Conservation (phyloP, 257 asterid genomes). For the Thymus mandschuricus region DNA sequence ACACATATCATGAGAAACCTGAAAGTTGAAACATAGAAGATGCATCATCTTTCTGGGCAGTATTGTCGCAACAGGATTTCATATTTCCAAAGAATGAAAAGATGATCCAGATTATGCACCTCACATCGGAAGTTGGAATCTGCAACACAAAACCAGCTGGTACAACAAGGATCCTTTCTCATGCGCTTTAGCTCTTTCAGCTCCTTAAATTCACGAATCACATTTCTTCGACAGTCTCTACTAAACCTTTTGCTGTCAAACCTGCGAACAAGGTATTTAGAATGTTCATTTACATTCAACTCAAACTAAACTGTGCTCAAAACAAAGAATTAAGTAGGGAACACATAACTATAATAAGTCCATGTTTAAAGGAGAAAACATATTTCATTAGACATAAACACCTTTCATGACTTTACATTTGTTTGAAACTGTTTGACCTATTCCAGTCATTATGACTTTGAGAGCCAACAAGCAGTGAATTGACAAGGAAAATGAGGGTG, state of each 20-base stretch:
- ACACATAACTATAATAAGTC: background rate
- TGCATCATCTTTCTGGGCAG: conserved; percentile 34
- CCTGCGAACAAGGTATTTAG: conserved; percentile 52
- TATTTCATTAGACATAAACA: background rate
- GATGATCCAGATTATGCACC: conserved; percentile 50
- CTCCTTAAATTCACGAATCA: conserved; percentile 95
- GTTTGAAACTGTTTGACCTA: background rate
- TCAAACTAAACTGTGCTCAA: background rate
- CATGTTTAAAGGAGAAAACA: conserved; percentile 1
- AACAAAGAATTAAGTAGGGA: conserved; percentile 5
- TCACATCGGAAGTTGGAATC: conserved; percentile 90
- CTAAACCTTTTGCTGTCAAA: conserved; percentile 97
- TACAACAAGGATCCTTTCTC: conserved; percentile 84
- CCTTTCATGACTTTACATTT: background rate
- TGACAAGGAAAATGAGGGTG: conserved; percentile 5
- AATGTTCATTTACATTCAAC: conserved; percentile 14
- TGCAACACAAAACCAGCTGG: conserved; percentile 95
- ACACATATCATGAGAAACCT: conserved; percentile 87
- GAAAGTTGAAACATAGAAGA: conserved; percentile 38
- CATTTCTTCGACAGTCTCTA: conserved; percentile 98
- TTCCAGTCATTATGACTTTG: background rate
- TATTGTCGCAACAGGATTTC: conserved; percentile 4
- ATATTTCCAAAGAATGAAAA: conserved; percentile 28
- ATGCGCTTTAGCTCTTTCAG: conserved; percentile 89
- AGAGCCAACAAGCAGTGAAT: background rate